Percentiles rank a stretch among this genome's conserved stretches.
Conservation (phyloP, 148 eudicot genomes). For the Amaranthus hypochondriacus region DNA sequence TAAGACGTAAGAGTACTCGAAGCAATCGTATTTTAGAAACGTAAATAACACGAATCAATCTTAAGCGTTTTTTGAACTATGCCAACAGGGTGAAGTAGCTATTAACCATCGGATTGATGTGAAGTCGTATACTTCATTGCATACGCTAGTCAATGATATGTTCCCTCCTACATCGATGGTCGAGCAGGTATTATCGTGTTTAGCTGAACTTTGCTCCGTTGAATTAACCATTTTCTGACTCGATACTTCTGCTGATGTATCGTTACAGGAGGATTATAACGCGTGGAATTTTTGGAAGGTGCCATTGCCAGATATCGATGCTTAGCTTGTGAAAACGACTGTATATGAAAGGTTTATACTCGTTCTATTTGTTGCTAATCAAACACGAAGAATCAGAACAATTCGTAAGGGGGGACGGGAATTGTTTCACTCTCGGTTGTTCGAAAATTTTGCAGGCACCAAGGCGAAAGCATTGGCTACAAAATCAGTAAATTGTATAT, state of each 20-base stretch:
- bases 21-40: not conserved
- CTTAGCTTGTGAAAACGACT: not conserved
- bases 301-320: slow-evolving; percentile 71
- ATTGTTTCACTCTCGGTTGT: slow-evolving; percentile 3
- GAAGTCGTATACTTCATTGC: slow-evolving; percentile 86
- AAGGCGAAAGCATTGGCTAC: not conserved
- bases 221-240: not conserved
- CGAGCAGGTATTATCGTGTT: slow-evolving; percentile 47
- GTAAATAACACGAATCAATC: not conserved
- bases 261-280: slow-evolving; percentile 85
- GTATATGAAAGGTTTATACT: not conserved
- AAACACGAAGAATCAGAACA: not conserved
- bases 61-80: not conserved
- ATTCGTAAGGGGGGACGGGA: not conserved
- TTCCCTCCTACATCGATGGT: slow-evolving; percentile 92
- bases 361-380: not conserved
- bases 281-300: slow-evolving; percentile 95
- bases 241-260: not conserved
- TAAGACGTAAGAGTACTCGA: slow-evolving; percentile 5
- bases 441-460: not conserved
- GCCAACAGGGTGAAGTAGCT: slow-evolving; percentile 90
- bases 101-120: slow-evolving; percentile 71
- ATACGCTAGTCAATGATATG: slow-evolving; percentile 95
- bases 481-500: not conserved
- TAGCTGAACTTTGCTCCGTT: not conserved